Evolutionary conservation across 306 rosid species (phyloP), one percentile per base, ranked within the genome.

Genomic region (Cotoneaster glaucophyllus): DNA sequence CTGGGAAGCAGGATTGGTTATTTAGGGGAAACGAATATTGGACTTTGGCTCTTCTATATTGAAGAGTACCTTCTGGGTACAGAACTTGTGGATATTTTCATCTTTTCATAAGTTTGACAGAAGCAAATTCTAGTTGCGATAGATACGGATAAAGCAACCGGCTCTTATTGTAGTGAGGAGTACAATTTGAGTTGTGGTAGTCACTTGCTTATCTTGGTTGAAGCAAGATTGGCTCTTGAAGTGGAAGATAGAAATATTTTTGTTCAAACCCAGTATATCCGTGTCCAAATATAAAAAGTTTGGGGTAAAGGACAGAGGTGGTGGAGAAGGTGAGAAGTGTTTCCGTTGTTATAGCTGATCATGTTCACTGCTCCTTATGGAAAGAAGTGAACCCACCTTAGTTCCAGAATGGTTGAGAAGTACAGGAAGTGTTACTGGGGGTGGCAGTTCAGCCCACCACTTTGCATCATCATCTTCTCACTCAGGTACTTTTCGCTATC

Each of bases 361-460:
- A 90, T 92, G 97, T 87, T 90, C 97, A 90, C 87, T 85, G 86
- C 83, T 96, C 91, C 89, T 83, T 85, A 96, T 96, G 99, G 98
- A 86, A 83, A 92, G 87, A 92, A 90, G 99, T 96, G 98, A 96
- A 88, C 97, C 97, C 69, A 48, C 99, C n/a, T 90, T 96, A 88
- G 96, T 85, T 84, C 99, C 99, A 82, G 89, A 96, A 92, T 96
- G 99, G 99, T 86, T 96, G 93, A 92, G 97, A 89, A 87, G 79
- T 85, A 68, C 97, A 74, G 99, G 98, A 86, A 83, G 87, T 85
- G 90, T 85, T 80, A 80, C 97, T 56, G 98, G 93, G 82, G 87
- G 87, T 80, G 90, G 96, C 86, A 88, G 78, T 92, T 90, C 98
- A 82, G 78, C 89, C 93, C 97, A 79, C 91, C 99, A 90, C 79